phyloP scores from a whole-genome alignment of 306 rosid genomes.

The Vachellia pachyceras region DNA sequence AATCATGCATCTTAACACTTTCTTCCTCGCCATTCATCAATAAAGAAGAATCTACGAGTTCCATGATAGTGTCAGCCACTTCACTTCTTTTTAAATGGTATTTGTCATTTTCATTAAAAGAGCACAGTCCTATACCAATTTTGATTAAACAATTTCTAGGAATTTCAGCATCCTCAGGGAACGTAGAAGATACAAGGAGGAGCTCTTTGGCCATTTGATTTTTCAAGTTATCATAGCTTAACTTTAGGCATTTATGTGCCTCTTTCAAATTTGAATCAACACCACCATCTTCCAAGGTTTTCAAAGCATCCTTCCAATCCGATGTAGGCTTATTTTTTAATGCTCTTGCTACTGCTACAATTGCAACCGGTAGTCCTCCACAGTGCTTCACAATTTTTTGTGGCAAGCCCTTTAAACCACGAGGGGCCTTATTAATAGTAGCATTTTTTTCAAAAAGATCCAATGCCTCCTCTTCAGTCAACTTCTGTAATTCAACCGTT shows the following conservation, averaged over 20 bases:
- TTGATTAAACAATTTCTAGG: neutral
- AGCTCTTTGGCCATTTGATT: conserved; percentile 12
- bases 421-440: neutral
- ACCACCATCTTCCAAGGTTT: neutral
- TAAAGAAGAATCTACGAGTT: conserved; percentile 29
- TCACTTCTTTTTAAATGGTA: neutral
- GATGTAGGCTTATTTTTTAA: neutral
- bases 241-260: conserved; percentile 19
- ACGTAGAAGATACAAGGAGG: conserved; percentile 26
- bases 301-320: conserved; percentile 16
- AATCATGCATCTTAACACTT: conserved; percentile 35
- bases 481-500: neutral
- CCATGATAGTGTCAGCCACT: neutral
- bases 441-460: conserved; percentile 13
- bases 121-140: neutral
- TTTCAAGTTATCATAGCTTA: conserved; percentile 34
- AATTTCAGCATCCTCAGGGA: conserved; percentile 29
- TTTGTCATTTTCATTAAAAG: neutral
- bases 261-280: neutral
- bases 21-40: neutral
- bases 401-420: neutral
- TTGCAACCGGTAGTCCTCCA: conserved; percentile 25
- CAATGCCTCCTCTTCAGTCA: conserved; percentile 23
- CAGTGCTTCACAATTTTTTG: conserved; percentile 4
- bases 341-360: conserved; percentile 18